These are phyloP conservation scores for Mikania micrantha DNA, from an alignment of 129 eudicot genomes.

Conservation along the genomic window DNA sequence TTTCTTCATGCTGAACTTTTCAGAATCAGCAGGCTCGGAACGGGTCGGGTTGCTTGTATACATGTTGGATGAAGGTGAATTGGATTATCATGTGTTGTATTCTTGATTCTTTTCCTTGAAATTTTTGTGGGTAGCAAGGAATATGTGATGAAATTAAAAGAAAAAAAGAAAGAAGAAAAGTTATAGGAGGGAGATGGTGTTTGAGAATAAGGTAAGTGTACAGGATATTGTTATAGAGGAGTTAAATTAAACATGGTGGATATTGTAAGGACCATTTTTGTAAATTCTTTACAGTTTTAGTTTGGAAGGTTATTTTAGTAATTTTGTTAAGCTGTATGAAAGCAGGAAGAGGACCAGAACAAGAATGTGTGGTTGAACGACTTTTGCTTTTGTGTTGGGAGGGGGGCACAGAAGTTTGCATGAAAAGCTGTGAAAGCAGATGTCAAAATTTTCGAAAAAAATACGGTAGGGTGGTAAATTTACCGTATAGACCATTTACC, in stretches of 20 bases:
- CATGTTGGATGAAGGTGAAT: constrained; percentile 32
- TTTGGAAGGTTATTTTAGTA: constrained; percentile 26
- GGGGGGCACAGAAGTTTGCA: constrained; percentile 36
- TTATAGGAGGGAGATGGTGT: constrained; percentile 18
- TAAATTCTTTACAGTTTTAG: background rate
- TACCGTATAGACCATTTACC: constrained; percentile 21
- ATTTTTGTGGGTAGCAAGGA: constrained; percentile 41
- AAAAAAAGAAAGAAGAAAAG: constrained; percentile 7
- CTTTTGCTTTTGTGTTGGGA: constrained; percentile 54
- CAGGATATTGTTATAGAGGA: constrained; percentile 47
- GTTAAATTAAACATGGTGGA: constrained; percentile 37
- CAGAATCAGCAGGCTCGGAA: constrained; percentile 23
- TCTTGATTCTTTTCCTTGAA: constrained; percentile 26
- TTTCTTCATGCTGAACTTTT: constrained; percentile 40
- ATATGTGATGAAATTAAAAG: constrained; percentile 33
- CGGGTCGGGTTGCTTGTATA: constrained; percentile 32
- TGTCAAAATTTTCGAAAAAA: constrained; percentile 26
- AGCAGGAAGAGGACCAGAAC: constrained; percentile 25
- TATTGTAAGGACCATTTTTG: background rate
- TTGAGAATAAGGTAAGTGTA: constrained; percentile 67
- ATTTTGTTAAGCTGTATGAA: constrained; percentile 14
- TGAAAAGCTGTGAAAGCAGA: constrained; percentile 73
- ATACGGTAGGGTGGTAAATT: background rate
- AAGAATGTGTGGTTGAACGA: constrained; percentile 39
- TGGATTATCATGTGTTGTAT: constrained; percentile 22